Conservation (phyloP, 345 rosid genomes). For the Lumnitzera racemosa region DNA sequence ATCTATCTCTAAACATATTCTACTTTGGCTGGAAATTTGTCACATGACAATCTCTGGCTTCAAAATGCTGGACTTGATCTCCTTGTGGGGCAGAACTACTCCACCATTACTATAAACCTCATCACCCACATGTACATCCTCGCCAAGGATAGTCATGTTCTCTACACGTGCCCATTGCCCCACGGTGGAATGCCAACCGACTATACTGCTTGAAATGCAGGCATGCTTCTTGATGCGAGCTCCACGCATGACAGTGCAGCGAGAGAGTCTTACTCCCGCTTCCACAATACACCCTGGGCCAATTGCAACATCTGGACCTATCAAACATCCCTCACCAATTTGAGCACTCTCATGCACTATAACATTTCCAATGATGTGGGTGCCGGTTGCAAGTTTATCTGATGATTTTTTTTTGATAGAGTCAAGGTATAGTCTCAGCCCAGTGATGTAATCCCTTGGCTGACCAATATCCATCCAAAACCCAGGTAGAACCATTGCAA, state of each 20-base stretch:
- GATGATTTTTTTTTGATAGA: slow-evolving; percentile 73
- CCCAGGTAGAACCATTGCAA: slow-evolving; percentile 92
- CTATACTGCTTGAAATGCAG: slow-evolving; percentile 86
- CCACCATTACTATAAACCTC: slow-evolving; percentile 98
- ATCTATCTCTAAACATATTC: slow-evolving; percentile 4
- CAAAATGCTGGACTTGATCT: slow-evolving; percentile 92
- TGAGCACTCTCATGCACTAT: slow-evolving; percentile 76
- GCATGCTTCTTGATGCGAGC: slow-evolving; percentile 94
- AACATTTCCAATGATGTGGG: slow-evolving; percentile 76
- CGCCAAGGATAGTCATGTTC: slow-evolving; percentile 97
- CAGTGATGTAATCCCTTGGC: slow-evolving; percentile 91
- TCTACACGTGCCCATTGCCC: slow-evolving; percentile 98
- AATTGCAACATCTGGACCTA: slow-evolving; percentile 94
- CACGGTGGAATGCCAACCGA: slow-evolving; percentile 96
- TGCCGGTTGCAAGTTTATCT: slow-evolving; percentile 49
- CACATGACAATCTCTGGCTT: slow-evolving; percentile 99
- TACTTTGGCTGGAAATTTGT: slow-evolving; percentile 5
- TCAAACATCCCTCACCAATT: slow-evolving; percentile 93
- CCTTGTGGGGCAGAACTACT: slow-evolving; percentile 93
- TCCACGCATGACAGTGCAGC: slow-evolving; percentile 96
- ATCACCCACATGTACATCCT: slow-evolving; percentile 91
- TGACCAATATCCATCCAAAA: slow-evolving; percentile 99
- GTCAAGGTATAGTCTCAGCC: slow-evolving; percentile 92
- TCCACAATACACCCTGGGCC: slow-evolving; percentile 94
- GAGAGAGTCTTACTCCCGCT: slow-evolving; percentile 91